Evolutionary conservation across 495 filamentous ascomycete species (phyloP).

Genomic region (Penicillium pancosmium): DNA sequence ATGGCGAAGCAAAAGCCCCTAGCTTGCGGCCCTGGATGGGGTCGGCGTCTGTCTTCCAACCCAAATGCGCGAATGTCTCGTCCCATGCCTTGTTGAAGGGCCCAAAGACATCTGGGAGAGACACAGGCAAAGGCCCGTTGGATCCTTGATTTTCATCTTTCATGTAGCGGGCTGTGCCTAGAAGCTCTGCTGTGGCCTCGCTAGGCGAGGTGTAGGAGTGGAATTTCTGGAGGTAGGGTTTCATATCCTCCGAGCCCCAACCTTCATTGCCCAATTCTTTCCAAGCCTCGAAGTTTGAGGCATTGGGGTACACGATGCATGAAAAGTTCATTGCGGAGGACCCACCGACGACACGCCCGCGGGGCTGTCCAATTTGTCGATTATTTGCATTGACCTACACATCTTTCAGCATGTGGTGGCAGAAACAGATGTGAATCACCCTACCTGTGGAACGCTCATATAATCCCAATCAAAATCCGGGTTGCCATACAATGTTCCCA

Average conservation of each 20-base stretch:
- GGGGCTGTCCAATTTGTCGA: constrained; percentile 33
- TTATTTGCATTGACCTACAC: constrained; percentile 23
- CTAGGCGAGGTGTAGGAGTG: constrained; percentile 23
- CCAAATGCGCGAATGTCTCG: constrained; percentile 26
- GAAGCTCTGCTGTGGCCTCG: constrained; percentile 10
- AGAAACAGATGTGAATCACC: not conserved
- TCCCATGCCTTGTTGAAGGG: constrained; percentile 31
- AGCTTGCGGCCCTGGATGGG: constrained; percentile 24
- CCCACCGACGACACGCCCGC: constrained; percentile 59
- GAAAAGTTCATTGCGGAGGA: constrained; percentile 54
- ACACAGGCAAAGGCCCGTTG: constrained; percentile 30
- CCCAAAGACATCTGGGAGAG: constrained; percentile 25
- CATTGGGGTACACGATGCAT: constrained; percentile 28
- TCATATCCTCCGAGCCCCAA: constrained; percentile 51
- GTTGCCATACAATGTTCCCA: constrained; percentile 45
- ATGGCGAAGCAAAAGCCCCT: constrained; percentile 25
- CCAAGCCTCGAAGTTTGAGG: constrained; percentile 50
- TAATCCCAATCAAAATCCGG: constrained; percentile 59
- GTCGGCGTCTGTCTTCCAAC: constrained; percentile 27
- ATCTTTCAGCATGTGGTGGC: not conserved
- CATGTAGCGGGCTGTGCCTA: constrained; percentile 22
- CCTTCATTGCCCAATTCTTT: constrained; percentile 50
- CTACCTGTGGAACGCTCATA: constrained; percentile 53
- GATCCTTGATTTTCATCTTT: constrained; percentile 15
- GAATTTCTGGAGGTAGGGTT: constrained; percentile 44